Evolutionary conservation across 768 basidiomycete genomes (phyloP), one percentile per base, ranked within the genome.

Genomic region (Mrakia hoshinonis): DNA sequence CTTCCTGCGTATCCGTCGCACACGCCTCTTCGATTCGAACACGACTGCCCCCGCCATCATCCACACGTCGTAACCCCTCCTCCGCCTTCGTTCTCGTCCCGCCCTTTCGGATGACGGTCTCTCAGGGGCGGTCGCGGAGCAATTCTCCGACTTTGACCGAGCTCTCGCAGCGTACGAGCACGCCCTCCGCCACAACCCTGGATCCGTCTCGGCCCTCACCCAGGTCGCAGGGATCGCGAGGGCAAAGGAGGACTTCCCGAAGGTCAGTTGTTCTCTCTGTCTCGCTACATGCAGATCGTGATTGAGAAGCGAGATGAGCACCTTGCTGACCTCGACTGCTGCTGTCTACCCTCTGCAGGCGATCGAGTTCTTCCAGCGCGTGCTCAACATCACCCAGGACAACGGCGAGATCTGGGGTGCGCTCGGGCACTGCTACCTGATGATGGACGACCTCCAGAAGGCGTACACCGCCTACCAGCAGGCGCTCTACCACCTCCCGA

Each of bases 351-450:
- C 26, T 26, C 18, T 10, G 36, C 81, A 93, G 91, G 95, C 95
- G 61, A 87, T 97, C 79, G 95, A 97, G 72, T 96, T 90, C 82
- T 98, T 96, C 79, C 91, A 96, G 76, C 87, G 94, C 58, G 92
- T 94, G 26, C 85, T 98, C 68, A 83, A 84, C 74, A 84, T 96
- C 70, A 88, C 93, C 76, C 91, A 92, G 81, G 92, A 96, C 81
- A 96, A 96, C 81, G 95, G 95, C 77, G 95, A 98, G 83, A 91
- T 96, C 70, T 98, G 95, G 95, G 92, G 91, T 77, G 92, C 94
- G 0, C 85, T 99, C 72, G 93, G 94, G 39, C 93, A 98, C 76
- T 98, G 95, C 80, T 93, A 95, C 80, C 87, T 99, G 72, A 98
- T 96, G 95, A 94, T 96, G 79, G 96, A 98, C 78, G 93, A 98